Percentiles rank a stretch among this genome's conserved stretches.
Conservation (phyloP, 805 yeast genomes). For the Cyberlindnera xishuangbannaensis region DNA sequence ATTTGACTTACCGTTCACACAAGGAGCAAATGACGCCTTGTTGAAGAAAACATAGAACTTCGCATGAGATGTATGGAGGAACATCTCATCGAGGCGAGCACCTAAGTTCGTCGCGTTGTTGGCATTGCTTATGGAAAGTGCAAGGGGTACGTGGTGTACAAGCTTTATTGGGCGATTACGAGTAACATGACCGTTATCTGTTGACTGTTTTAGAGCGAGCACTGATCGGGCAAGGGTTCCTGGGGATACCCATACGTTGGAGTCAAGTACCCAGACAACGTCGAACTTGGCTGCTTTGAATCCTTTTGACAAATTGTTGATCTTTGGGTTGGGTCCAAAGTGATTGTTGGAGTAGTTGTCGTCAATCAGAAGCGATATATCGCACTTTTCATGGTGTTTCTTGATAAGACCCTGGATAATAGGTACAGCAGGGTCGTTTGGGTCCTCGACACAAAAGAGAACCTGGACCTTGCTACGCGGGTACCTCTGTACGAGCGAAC, state of each 20-base stretch:
- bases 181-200: constrained; percentile 43
- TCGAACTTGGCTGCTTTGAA: constrained; percentile 63
- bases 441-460: constrained; percentile 67
- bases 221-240: constrained; percentile 64
- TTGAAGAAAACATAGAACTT: constrained; percentile 80
- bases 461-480: constrained; percentile 58
- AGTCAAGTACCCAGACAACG: constrained; percentile 78
- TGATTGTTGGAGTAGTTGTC: constrained; percentile 33
- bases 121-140: constrained; percentile 32
- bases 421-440: constrained; percentile 57
- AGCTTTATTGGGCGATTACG: constrained; percentile 44
- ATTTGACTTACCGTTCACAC: constrained; percentile 89
- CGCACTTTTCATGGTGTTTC: constrained; percentile 45
- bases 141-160: constrained; percentile 80
- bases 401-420: constrained; percentile 44
- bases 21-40: constrained; percentile 70
- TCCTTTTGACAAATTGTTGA: constrained; percentile 82
- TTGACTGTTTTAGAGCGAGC: constrained; percentile 38
- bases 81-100: constrained; percentile 77
- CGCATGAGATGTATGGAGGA: constrained; percentile 75
- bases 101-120: constrained; percentile 35
- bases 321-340: constrained; percentile 86
- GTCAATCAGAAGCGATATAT: constrained; percentile 55
- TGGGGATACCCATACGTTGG: constrained; percentile 74
- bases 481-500: constrained; percentile 64